Conservation (phyloP, 495 filamentous ascomycete genomes). For the Lasiosphaeris hirsuta region DNA sequence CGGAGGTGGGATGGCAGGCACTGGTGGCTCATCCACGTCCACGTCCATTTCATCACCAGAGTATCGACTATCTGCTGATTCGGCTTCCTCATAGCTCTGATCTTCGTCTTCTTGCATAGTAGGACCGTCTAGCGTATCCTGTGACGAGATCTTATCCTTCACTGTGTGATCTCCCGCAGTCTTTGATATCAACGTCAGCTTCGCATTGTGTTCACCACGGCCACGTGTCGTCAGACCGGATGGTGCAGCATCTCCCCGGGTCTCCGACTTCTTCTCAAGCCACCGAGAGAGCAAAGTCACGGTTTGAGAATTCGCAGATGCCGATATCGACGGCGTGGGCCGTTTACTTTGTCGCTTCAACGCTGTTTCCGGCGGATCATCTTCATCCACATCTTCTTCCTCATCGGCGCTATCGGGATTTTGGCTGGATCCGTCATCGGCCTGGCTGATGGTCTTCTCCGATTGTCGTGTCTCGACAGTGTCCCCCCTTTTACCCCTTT, state of each 20-base stretch:
- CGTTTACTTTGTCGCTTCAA: constrained; percentile 3
- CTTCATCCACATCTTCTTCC: constrained; percentile 2
- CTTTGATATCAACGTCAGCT: too few relatives aligned
- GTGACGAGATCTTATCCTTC: too few relatives aligned
- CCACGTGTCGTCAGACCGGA: neutral
- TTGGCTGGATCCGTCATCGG: constrained; percentile 12
- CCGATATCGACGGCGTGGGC: neutral
- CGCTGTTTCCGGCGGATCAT: constrained; percentile 7
- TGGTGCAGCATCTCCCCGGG: neutral
- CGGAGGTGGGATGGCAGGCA: constrained; percentile 37
- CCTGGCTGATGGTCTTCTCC: neutral
- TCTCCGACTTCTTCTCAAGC: constrained; percentile 18
- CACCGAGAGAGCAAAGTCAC: constrained; percentile 17
- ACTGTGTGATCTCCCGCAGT: too few relatives aligned
- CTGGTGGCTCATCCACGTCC: constrained; percentile 26
- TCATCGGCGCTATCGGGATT: neutral
- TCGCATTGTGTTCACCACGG: neutral
- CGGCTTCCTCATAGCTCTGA: neutral
- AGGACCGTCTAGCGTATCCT: too few relatives aligned
- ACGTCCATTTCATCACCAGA: constrained; percentile 2
- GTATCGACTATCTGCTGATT: neutral
- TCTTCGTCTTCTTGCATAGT: neutral
- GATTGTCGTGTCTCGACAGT: constrained; percentile 12
- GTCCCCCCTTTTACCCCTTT: neutral
- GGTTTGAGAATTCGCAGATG: constrained; percentile 4